A percentile compares a stretch with the other conserved stretches of the same genome.
phyloP scores from a whole-genome alignment of 441 rosid genomes.

The Pelargonium citronellum region DNA sequence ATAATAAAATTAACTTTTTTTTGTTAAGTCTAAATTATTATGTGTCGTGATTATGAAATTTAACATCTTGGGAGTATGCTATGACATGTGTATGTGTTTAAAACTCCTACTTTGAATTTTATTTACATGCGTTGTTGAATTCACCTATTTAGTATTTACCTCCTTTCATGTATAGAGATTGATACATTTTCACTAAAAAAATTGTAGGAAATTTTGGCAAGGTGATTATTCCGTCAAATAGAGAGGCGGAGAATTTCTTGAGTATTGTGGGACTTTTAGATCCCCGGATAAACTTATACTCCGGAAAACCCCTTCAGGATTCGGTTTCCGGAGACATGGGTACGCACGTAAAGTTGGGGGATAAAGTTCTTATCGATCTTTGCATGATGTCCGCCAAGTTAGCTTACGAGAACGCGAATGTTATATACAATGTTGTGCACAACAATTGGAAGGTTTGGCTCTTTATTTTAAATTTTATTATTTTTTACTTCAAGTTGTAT shows the following conservation, averaged over 20 bases:
- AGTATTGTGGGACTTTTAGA: slow-evolving; percentile 63
- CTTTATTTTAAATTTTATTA: too few relatives aligned
- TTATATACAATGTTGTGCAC: not conserved
- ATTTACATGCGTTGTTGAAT: too few relatives aligned
- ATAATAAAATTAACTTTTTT: too few relatives aligned
- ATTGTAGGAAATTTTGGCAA: slow-evolving; percentile 25
- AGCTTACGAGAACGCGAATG: not conserved
- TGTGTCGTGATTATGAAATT: too few relatives aligned
- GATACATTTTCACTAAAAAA: slow-evolving; percentile 16
- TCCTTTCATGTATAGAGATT: not conserved
- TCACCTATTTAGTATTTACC: too few relatives aligned
- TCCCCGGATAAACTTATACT: slow-evolving; percentile 49
- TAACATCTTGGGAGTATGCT: too few relatives aligned
- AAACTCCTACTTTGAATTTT: too few relatives aligned
- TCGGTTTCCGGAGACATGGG: slow-evolving; percentile 23
- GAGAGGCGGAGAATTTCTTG: slow-evolving; percentile 51
- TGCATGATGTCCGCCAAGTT: slow-evolving; percentile 9
- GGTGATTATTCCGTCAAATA: slow-evolving; percentile 40
- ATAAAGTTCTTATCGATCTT: slow-evolving; percentile 46
- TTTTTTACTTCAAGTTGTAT: not conserved
- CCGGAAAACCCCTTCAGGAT: slow-evolving; percentile 23
- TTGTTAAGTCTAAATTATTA: too few relatives aligned
- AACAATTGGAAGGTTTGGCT: not conserved
- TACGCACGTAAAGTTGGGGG: slow-evolving; percentile 29
- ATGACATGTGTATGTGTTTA: too few relatives aligned